These are phyloP conservation scores for Elaeis oleifera DNA, from an alignment of 202 grass and related monocot genomes.

Conservation along the genomic window DNA sequence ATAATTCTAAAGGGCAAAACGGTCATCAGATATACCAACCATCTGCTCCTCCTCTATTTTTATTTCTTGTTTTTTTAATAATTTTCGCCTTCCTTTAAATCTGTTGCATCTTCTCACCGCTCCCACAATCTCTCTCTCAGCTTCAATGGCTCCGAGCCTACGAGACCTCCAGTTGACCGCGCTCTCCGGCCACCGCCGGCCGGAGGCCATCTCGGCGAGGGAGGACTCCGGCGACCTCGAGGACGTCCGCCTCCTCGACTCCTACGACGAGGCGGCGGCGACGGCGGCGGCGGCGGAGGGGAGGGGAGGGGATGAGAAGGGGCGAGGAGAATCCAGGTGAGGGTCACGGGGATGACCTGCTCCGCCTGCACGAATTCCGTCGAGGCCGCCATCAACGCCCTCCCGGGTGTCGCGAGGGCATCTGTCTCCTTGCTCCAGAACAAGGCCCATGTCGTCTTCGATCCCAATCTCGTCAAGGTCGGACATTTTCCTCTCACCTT, in stretches of 20 bases:
- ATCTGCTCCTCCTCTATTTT: too few relatives aligned
- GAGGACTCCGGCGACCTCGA: conserved; percentile 47
- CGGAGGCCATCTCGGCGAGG: conserved; percentile 21
- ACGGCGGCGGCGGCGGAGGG: conserved; percentile 5
- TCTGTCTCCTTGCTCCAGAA: conserved; percentile 93
- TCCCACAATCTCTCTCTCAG: not conserved
- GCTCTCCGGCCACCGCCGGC: conserved; percentile 13
- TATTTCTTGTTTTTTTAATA: too few relatives aligned
- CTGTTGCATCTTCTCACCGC: not conserved
- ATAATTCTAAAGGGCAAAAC: too few relatives aligned
- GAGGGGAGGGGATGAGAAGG: conserved; percentile 27
- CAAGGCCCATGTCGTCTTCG: conserved; percentile 75
- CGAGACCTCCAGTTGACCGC: conserved; percentile 61
- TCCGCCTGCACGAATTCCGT: conserved; percentile 91
- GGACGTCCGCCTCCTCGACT: conserved; percentile 74
- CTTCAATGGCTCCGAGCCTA: conserved; percentile 20
- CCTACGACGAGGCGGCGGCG: conserved; percentile 75
- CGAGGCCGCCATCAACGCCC: conserved; percentile 55
- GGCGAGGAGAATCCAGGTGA: conserved; percentile 52
- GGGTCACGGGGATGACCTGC: conserved; percentile 89
- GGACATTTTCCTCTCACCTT: not conserved
- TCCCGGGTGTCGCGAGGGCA: conserved; percentile 49
- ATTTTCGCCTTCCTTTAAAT: not conserved
- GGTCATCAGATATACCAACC: too few relatives aligned
- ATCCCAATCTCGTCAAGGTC: conserved; percentile 69